Conservation (phyloP, 768 basidiomycete species). For the Serendipita vermifera region DNA sequence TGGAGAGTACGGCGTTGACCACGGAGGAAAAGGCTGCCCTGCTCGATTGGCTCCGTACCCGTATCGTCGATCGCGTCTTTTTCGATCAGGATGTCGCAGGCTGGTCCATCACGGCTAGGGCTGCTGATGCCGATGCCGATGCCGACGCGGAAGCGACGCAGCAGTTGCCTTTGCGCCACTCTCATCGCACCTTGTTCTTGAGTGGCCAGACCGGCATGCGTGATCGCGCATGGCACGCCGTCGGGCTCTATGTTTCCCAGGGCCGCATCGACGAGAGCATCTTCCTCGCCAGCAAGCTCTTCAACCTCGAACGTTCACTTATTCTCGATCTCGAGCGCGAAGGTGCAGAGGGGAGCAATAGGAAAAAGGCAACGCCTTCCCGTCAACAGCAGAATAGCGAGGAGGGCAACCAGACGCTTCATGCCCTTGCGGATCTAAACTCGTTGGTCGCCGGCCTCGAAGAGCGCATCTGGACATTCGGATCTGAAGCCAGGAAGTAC, state of each 20-base stretch:
- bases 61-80: constrained; percentile 29
- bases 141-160: no score
- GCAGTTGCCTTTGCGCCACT: not conserved
- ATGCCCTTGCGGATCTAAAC: not conserved
- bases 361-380: not conserved
- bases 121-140: not conserved
- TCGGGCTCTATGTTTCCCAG: constrained; percentile 18
- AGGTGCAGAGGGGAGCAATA: no score
- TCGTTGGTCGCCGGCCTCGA: not conserved
- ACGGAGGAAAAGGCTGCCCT: constrained; percentile 25
- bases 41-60: constrained; percentile 27
- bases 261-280: constrained; percentile 20
- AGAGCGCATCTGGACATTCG: not conserved
- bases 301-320: constrained; percentile 12
- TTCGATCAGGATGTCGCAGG: constrained; percentile 19
- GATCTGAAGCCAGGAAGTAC: not conserved
- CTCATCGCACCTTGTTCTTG: not conserved
- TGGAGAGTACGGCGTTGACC: constrained; percentile 23
- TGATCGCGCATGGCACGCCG: constrained; percentile 11
- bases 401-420: not conserved
- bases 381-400: not conserved
- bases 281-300: constrained; percentile 16
- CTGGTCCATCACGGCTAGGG: no score
- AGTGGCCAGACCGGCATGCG: not conserved
- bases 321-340: not conserved